phyloP scores from a whole-genome alignment of 116 monocot species.

The Cymodocea nodosa region DNA sequence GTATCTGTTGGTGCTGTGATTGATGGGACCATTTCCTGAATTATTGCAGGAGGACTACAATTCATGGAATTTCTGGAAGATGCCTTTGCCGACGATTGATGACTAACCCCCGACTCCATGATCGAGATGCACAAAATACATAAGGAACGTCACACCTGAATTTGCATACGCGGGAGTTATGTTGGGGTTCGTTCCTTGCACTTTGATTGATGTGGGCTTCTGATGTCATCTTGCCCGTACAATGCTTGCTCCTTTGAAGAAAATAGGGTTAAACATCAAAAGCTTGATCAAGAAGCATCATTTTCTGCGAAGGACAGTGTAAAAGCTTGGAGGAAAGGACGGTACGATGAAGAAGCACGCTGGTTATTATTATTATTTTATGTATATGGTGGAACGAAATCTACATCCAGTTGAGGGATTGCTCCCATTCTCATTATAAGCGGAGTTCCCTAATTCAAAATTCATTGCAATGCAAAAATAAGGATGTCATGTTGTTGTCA shows the following conservation, averaged over 20 bases:
- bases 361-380: neutral
- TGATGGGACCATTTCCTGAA: neutral
- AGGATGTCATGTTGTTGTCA: neutral
- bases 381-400: neutral
- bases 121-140: neutral
- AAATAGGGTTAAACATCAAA: no score
- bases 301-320: no score
- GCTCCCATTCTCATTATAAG: neutral
- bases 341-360: no score
- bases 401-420: no score
- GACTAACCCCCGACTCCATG: neutral
- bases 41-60: conserved; percentile 75
- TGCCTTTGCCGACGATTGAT: conserved; percentile 58
- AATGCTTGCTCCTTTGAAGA: no score
- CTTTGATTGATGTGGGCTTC: neutral
- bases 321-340: no score
- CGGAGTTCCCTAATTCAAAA: neutral
- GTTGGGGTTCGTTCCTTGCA: neutral
- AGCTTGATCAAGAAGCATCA: no score
- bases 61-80: conserved; percentile 86
- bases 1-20: no score
- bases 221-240: no score
- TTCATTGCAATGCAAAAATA: neutral
- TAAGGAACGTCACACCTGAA: neutral
- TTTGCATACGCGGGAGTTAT: neutral